Evolutionary conservation across 306 rosid genomes (phyloP).

Genomic region (Hippophae gyantsensis): DNA sequence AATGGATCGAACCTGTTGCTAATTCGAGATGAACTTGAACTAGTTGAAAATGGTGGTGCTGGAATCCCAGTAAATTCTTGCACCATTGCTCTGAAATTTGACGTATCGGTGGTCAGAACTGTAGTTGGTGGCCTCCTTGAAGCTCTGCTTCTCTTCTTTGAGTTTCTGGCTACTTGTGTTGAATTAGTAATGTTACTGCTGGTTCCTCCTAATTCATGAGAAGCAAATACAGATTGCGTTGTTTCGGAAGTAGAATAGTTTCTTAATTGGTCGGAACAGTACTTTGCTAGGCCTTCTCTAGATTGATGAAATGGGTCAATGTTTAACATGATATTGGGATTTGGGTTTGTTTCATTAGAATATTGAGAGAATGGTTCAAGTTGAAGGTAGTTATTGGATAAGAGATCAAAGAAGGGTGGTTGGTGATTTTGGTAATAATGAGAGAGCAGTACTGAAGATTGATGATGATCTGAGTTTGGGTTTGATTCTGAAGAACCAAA

Average conservation of each 20-base stretch:
- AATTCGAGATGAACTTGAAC: constrained; percentile 40
- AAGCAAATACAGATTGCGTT: constrained; percentile 18
- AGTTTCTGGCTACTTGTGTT: constrained; percentile 18
- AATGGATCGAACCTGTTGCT: constrained; percentile 50
- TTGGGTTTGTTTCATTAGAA: constrained; percentile 25
- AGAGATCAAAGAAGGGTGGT: constrained; percentile 33
- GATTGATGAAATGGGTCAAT: constrained; percentile 22
- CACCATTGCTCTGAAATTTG: constrained; percentile 93
- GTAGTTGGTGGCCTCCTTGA: constrained; percentile 89
- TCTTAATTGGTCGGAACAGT: constrained; percentile 19
- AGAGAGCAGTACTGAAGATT: too few species aligned
- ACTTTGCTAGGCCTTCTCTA: constrained; percentile 23
- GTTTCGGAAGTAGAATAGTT: constrained; percentile 12
- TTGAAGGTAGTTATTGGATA: constrained; percentile 32
- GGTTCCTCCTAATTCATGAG: background rate
- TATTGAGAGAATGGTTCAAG: constrained; percentile 26
- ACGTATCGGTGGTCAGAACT: constrained; percentile 80
- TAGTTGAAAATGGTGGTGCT: constrained; percentile 58
- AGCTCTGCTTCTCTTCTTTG: constrained; percentile 83
- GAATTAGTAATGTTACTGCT: background rate
- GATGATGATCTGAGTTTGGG: constrained; percentile 19
- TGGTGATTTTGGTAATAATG: constrained; percentile 32
- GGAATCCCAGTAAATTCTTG: constrained; percentile 96
- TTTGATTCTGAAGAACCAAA: constrained; percentile 17
- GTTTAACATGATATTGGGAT: constrained; percentile 33